Percentiles rank a stretch among this genome's conserved stretches.
Evolutionary conservation across 179 eudicot genomes (phyloP).

Genomic region (Silene vulgaris): DNA sequence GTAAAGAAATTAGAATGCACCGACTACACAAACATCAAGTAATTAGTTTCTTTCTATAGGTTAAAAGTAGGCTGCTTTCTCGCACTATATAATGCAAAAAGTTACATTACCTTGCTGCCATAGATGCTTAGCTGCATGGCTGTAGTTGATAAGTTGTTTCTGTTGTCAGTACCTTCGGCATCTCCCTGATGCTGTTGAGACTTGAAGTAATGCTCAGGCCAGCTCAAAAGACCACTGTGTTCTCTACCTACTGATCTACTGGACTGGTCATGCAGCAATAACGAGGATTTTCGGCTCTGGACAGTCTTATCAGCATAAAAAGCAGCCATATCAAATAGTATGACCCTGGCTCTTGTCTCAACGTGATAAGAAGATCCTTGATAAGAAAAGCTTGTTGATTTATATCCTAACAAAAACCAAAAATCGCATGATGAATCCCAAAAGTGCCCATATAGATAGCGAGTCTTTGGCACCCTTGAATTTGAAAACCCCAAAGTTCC

Average conservation of each 20-base stretch:
- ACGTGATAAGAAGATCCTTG: conserved; percentile 51
- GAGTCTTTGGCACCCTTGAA: not conserved
- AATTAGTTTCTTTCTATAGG: not conserved
- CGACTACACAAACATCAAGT: not conserved
- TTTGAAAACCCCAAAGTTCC: not conserved
- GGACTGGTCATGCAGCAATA: conserved; percentile 47
- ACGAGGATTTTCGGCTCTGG: conserved; percentile 56
- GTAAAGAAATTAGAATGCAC: not conserved
- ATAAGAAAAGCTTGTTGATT: conserved; percentile 44
- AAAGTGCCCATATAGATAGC: not conserved
- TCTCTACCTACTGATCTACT: conserved; percentile 43
- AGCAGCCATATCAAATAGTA: conserved; percentile 54
- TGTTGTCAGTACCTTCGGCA: conserved; percentile 21
- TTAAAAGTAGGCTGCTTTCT: not conserved
- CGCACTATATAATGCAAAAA: not conserved
- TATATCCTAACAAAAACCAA: conserved; percentile 30
- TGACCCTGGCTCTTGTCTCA: conserved; percentile 66
- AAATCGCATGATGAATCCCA: not conserved
- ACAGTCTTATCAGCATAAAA: conserved; percentile 42
- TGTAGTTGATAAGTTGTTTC: conserved; percentile 50
- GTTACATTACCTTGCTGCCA: conserved; percentile 65
- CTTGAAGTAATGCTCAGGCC: conserved; percentile 57
- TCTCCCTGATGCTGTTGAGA: conserved; percentile 30
- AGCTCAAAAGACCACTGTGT: conserved; percentile 64
- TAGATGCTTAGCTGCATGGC: conserved; percentile 78